Base-by-base conservation (phyloP, 2,329 filamentous ascomycete species). In the Neonectria magnoliae region DNA sequence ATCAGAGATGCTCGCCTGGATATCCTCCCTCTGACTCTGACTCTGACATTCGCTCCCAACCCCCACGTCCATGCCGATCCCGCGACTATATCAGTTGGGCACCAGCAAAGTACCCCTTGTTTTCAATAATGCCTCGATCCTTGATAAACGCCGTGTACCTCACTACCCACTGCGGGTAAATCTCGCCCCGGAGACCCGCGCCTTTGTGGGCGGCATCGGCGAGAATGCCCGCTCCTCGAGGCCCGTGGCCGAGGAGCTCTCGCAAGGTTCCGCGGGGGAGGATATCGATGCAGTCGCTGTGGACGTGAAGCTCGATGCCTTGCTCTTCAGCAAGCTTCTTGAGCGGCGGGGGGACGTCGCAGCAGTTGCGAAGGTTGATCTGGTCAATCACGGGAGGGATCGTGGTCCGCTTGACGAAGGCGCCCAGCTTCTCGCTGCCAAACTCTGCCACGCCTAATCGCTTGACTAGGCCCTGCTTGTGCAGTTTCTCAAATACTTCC, bases 91-190 rank as follows among this genome's bases (percentile, higher is more conserved):
- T 82, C 69, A 96, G 79, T 76, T 93, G 90, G 3, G 94, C 95
- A 20, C 90, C 89, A 1, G 95, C 95, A 83, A 98, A 98, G 80
- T 98, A 98, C 8, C 96, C 96, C 83, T 98, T 99, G 77, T 96
- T 97, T 84, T 99, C 96, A 69, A 99, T 95, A 9, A 99, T 96
- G 14, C 96, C 96, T 58, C 96, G 86, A 77, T 98, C 92, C 78
- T 92, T 92, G 44, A 98, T 93, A 63, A 98, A 95, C 1, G 96
- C 96, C 41, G 95, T 98, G 78, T 99, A 99, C 78, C 98, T 97
- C 71, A 95, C 91, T 29, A 98, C 96, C 95, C 96, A 99, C 77
- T 95, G 90, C 29, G 96, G 94, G 63, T 88, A 87, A 53, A 98
- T 86, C 69, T 97, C 90, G 5, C 93, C 94, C 70, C 87, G 84